phyloP scores from a whole-genome alignment of 2,329 filamentous ascomycete genomes.

The Trichoderma hamatum region DNA sequence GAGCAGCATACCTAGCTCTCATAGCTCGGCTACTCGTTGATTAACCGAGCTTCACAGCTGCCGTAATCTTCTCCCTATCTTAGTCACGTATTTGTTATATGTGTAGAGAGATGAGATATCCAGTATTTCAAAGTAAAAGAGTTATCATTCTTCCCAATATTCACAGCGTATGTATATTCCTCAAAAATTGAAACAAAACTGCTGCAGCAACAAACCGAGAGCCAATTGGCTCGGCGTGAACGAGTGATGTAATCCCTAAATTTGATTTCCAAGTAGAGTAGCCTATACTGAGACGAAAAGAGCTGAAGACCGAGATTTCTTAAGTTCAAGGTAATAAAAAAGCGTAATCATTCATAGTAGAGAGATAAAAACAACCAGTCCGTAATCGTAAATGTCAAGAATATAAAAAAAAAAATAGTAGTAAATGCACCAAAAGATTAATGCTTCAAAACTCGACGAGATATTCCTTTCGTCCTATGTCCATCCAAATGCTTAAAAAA shows the following conservation, averaged over 20 bases:
- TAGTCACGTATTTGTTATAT: neutral
- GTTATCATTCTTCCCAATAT: neutral
- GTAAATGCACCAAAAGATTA: slow-evolving; percentile 1
- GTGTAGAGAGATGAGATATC: neutral
- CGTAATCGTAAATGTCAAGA: slow-evolving; percentile 5
- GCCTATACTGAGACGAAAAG: neutral
- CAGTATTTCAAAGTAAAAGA: neutral
- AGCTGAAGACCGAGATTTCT: neutral
- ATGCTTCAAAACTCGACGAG: slow-evolving; percentile 21
- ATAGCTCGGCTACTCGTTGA: neutral
- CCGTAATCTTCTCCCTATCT: neutral
- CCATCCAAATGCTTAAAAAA: slow-evolving; percentile 17
- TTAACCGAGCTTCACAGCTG: neutral
- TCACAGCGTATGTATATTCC: neutral
- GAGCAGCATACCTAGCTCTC: neutral
- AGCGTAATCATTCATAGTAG: slow-evolving; percentile 16
- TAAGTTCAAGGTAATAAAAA: neutral
- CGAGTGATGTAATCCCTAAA: neutral
- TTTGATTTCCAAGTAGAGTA: neutral
- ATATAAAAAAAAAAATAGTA: neutral
- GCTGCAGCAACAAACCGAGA: neutral
- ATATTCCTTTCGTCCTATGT: slow-evolving; percentile 21
- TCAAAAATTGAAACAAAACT: neutral
- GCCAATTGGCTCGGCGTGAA: neutral
- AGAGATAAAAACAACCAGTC: slow-evolving; percentile 8